Base-by-base conservation (phyloP, 306 rosid genomes). In the Vachellia collinsii region DNA sequence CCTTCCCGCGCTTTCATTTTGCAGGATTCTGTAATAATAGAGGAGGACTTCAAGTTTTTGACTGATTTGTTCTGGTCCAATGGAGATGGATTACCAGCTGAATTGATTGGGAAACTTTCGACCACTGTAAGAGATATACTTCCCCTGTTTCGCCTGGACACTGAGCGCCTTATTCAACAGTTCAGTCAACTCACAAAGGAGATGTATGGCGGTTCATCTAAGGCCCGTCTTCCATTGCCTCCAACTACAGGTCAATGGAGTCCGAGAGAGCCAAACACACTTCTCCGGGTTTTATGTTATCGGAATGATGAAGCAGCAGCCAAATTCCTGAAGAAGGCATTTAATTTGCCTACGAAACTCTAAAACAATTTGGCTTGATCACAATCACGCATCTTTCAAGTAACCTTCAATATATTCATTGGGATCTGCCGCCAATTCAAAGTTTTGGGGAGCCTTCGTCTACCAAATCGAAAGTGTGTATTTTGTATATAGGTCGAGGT, bases 31-130 rank as follows among this genome's bases (percentile, higher is more conserved):
- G 83, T 63, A 41, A 43, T 90, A 29, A 68, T 95, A 78, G 91
- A 91, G 81, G 99, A 91, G 86, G 99, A 95, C 70, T 95, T 95
- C 72, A 93, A 90, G 88, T 85, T 77, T 87, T 89, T 95, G 25
- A 87, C 88, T 0, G 98, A 90, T 77, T 87, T 95, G 53, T 93
- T 95, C 87, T 95, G 99, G 99, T 95, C 99, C 14, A 90, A 88
- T 46, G 99, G 99, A 63, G 98, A 93, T 84, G 98, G 99, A 42
- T 85, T 95, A 79, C 99, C 99, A 1, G 78, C 77, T 42, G 98
- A 95, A 58, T 78, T 93, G 78, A 91, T 95, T 38, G 87, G 81
- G 56, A 95, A 90, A 76, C 87, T 79, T 54, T 89, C 98, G 12
- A 66, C 85, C 44, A 91, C 79, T 0, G 88, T 85, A 43, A 92